phyloP scores from a whole-genome alignment of 148 eudicot genomes.

The Tetragonia tetragonoides region DNA sequence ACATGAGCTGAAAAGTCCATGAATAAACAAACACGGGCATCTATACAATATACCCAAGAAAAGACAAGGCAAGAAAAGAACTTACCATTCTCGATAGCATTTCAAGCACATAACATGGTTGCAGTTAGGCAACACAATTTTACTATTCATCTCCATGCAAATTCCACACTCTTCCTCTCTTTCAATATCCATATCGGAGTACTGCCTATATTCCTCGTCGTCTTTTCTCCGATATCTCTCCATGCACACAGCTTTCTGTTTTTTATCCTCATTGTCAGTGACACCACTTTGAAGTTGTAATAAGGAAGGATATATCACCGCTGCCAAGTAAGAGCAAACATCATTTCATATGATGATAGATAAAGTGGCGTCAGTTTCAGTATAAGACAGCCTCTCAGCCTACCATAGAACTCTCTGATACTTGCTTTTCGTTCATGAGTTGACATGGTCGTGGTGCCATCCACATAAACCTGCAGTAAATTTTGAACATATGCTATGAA shows the following conservation, averaged over 20 bases:
- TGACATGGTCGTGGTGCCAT: slow-evolving; percentile 99
- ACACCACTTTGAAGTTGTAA: slow-evolving; percentile 91
- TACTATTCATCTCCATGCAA: slow-evolving; percentile 86
- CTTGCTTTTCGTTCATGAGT: slow-evolving; percentile 94
- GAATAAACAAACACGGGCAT: neutral
- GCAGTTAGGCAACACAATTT: slow-evolving; percentile 85
- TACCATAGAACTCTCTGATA: slow-evolving; percentile 91
- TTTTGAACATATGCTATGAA: too few species aligned
- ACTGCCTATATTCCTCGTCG: slow-evolving; percentile 52
- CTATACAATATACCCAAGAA: neutral
- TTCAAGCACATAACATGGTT: slow-evolving; percentile 88
- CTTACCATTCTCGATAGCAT: slow-evolving; percentile 91
- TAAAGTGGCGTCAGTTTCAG: neutral
- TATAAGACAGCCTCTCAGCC: slow-evolving; percentile 9
- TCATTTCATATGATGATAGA: slow-evolving; percentile 12
- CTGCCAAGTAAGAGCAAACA: slow-evolving; percentile 38
- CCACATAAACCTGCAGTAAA: slow-evolving; percentile 73
- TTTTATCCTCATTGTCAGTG: slow-evolving; percentile 77
- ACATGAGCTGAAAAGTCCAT: neutral
- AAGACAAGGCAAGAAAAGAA: neutral
- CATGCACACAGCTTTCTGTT: slow-evolving; percentile 73
- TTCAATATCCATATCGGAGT: slow-evolving; percentile 66
- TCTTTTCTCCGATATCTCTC: slow-evolving; percentile 87
- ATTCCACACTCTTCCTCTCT: slow-evolving; percentile 97
- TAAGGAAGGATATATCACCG: slow-evolving; percentile 87